A percentile compares a stretch with the other conserved stretches of the same genome.
These are phyloP conservation scores for Pholiota molesta DNA, from an alignment of 768 basidiomycete genomes.

Conservation along the genomic window DNA sequence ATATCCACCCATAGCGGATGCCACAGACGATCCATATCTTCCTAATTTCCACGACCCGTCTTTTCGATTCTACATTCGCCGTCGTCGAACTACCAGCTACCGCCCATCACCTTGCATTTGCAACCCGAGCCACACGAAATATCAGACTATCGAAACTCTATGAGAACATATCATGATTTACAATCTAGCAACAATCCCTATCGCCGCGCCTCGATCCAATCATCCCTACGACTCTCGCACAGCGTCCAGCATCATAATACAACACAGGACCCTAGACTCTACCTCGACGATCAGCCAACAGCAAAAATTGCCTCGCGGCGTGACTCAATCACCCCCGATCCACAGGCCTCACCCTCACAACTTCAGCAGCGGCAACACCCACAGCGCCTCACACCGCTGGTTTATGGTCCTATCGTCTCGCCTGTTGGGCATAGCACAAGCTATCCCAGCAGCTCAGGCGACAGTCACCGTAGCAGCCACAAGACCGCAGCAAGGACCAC, in stretches of 20 bases:
- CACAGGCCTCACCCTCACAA: too few relatives aligned
- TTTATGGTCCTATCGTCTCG: not conserved
- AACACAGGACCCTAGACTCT: not conserved
- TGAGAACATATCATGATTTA: not conserved
- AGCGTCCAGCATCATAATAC: not conserved
- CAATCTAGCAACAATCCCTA: not conserved
- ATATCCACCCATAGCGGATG: not conserved
- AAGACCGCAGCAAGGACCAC: not conserved
- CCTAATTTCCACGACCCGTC: not conserved
- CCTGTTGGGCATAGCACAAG: not conserved
- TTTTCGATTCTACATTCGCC: not conserved
- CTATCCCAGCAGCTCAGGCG: not conserved
- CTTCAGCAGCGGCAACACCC: not conserved
- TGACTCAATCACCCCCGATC: not conserved
- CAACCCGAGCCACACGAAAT: not conserved
- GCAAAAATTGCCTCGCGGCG: not conserved
- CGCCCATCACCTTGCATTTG: not conserved
- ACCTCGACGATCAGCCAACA: not conserved
- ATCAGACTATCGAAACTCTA: not conserved
- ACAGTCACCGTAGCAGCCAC: not conserved
- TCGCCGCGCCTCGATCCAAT: not conserved
- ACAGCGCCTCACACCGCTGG: not conserved
- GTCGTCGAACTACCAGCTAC: not conserved
- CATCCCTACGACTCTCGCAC: not conserved
- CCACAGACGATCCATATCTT: not conserved